phyloP scores from a whole-genome alignment of 306 rosid species.

The Styphnolobium japonicum region DNA sequence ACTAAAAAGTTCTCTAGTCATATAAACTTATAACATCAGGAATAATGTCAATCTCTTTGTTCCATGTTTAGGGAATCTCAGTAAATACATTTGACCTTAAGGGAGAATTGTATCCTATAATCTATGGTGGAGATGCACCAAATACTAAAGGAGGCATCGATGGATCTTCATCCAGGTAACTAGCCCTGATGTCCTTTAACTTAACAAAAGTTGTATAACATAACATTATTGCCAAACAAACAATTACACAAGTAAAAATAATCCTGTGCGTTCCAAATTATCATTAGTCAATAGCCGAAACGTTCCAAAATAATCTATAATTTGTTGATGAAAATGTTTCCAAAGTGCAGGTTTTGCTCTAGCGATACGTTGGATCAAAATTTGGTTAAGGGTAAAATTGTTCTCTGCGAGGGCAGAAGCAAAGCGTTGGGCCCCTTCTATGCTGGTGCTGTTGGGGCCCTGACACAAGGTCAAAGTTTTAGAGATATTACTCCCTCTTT shows the following conservation, averaged over 20 bases:
- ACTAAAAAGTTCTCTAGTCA: background rate
- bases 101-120: conserved; percentile 14
- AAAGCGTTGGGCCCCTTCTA: background rate
- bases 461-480: background rate
- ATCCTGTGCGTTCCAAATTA: background rate
- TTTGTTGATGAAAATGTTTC: background rate
- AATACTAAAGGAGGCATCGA: background rate
- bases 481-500: background rate
- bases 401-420: conserved; percentile 16
- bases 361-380: background rate
- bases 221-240: background rate
- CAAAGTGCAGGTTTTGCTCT: conserved; percentile 1
- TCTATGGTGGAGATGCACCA: conserved; percentile 36
- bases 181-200: background rate
- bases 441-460: conserved; percentile 21
- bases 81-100: conserved; percentile 33
- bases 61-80: conserved; percentile 30
- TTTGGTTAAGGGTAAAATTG: conserved; percentile 36
- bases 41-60: background rate
- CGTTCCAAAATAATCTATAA: background rate
- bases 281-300: background rate
- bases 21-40: background rate
- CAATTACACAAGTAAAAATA: background rate
- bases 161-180: conserved; percentile 25
- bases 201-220: background rate